Evolutionary conservation across 768 basidiomycete genomes (phyloP).

Genomic region (Calvatia gigantea): DNA sequence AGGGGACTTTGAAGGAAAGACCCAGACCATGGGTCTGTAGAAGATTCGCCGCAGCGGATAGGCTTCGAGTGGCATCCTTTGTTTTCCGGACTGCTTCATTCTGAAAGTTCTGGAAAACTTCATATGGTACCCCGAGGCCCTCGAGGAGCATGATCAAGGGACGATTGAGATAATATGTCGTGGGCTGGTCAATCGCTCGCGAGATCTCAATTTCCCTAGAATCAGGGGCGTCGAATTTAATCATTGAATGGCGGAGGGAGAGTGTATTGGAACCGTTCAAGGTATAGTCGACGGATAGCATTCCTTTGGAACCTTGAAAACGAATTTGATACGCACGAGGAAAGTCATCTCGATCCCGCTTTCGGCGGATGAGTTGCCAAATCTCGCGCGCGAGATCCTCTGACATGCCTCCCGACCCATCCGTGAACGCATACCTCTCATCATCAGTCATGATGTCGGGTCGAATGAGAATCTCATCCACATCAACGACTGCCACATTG

Average conservation of each 20-base stretch:
- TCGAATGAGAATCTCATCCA: conserved; percentile 40
- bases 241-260: conserved; percentile 55
- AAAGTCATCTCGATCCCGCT: conserved; percentile 25
- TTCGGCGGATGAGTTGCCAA: conserved; percentile 31
- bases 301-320: conserved; percentile 62
- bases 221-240: conserved; percentile 57
- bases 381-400: conserved; percentile 47
- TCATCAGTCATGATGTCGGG: conserved; percentile 29
- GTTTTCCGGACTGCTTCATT: conserved; percentile 45
- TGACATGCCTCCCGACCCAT: conserved; percentile 67
- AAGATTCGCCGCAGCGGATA: conserved; percentile 41
- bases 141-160: conserved; percentile 65
- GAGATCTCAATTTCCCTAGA: conserved; percentile 58
- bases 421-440: conserved; percentile 51
- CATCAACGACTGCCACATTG: conserved; percentile 41
- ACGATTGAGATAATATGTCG: conserved; percentile 52
- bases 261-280: conserved; percentile 43
- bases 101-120: conserved; percentile 52
- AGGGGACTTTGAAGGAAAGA: conserved; percentile 48
- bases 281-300: conserved; percentile 52
- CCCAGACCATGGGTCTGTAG: conserved; percentile 57
- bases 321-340: conserved; percentile 57
- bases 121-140: conserved; percentile 52
- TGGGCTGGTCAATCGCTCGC: conserved; percentile 55
- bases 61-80: conserved; percentile 34